A percentile compares a stretch with the other conserved stretches of the same genome.
Evolutionary conservation across 202 grass and related monocot species (phyloP).

Genomic region (Panicum virgatum): DNA sequence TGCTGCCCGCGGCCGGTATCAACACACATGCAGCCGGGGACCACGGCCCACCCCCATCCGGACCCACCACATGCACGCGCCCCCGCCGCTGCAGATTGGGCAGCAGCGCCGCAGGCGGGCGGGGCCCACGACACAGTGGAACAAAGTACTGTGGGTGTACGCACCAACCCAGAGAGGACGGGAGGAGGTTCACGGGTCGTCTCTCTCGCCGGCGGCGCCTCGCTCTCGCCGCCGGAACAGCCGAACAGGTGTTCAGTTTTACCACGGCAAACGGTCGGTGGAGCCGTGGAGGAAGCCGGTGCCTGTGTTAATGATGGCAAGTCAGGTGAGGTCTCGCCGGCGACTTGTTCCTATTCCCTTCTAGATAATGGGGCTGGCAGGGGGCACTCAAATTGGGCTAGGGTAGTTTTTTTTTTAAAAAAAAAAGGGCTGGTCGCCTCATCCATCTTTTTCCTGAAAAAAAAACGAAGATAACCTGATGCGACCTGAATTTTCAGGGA

Average conservation of each 20-base stretch:
- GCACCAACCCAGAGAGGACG: background rate
- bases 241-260: background rate
- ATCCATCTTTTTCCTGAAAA: background rate
- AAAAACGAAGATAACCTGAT: background rate
- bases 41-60: background rate
- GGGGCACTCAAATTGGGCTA: background rate
- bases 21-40: constrained; percentile 51
- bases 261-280: background rate
- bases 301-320: background rate
- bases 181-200: constrained; percentile 5
- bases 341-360: background rate
- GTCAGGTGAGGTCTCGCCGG: background rate
- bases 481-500: background rate
- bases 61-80: constrained; percentile 38
- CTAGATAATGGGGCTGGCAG: background rate
- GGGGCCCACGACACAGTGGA: background rate
- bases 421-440: too few species aligned
- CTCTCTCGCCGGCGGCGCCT: background rate
- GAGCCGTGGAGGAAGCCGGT: background rate
- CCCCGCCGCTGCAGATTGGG: background rate
- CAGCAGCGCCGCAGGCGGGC: background rate
- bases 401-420: too few species aligned
- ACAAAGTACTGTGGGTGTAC: too few species aligned
- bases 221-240: background rate
- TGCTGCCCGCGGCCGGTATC: constrained; percentile 40